Evolutionary conservation across 2,329 filamentous ascomycete species (phyloP).

Genomic region (Didymella segeticola): DNA sequence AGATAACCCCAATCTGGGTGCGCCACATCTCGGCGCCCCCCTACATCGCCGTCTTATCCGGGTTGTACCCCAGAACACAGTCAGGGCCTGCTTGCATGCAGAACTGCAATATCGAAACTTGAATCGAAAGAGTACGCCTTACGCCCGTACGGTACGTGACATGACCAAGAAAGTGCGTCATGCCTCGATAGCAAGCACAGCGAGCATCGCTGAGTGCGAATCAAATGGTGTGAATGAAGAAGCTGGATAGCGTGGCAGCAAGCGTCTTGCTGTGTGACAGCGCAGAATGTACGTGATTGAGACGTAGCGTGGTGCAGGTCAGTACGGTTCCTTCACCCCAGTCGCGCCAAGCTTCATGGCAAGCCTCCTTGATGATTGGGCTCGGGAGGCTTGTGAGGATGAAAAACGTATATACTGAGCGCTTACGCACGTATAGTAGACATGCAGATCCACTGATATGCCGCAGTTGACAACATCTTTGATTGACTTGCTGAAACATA

Average conservation of each 20-base stretch:
- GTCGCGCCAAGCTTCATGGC: slow-evolving; percentile 1
- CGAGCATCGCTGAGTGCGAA: background rate
- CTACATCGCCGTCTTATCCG: slow-evolving; percentile 4
- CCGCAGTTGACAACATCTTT: background rate
- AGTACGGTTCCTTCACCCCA: background rate
- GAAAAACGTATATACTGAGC: background rate
- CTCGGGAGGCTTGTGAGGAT: slow-evolving; percentile 2
- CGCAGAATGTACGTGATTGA: background rate
- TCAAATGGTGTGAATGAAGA: background rate
- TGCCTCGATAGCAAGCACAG: background rate
- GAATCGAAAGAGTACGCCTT: slow-evolving; percentile 7
- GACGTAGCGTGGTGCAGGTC: background rate
- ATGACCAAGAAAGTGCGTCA: background rate
- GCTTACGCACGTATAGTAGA: background rate
- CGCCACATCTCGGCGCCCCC: slow-evolving; percentile 8
- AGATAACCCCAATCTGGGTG: background rate
- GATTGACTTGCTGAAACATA: background rate
- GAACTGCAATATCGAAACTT: background rate
- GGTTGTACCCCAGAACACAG: background rate
- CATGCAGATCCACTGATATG: background rate
- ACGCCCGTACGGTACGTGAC: background rate
- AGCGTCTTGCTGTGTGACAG: background rate
- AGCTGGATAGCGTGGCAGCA: background rate
- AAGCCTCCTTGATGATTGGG: background rate
- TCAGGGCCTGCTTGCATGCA: background rate